These are phyloP conservation scores for Clonostachys chloroleuca DNA, from an alignment of 2,329 filamentous ascomycete species.

Conservation along the genomic window DNA sequence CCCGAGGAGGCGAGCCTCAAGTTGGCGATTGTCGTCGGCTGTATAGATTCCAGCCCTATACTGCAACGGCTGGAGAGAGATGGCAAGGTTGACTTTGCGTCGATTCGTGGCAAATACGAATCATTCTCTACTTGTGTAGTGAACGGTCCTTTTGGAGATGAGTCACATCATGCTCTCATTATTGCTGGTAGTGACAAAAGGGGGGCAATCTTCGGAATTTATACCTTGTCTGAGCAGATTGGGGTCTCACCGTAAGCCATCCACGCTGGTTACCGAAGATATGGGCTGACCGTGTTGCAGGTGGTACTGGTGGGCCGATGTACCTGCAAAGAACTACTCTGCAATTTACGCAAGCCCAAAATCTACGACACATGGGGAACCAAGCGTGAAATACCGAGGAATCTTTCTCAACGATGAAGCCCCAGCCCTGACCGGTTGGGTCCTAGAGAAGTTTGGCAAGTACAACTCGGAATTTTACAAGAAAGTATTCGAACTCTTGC, in stretches of 20 bases:
- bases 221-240: conserved; percentile 67
- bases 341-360: conserved; percentile 40
- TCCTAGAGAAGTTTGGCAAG: conserved; percentile 41
- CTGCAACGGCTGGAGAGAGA: neutral
- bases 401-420: conserved; percentile 56
- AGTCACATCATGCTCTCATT: conserved; percentile 54
- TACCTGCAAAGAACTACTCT: conserved; percentile 37
- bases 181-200: conserved; percentile 63
- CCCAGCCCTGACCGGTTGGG: conserved; percentile 47
- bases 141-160: conserved; percentile 44
- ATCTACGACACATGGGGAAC: conserved; percentile 33
- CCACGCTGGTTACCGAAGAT: too few species aligned
- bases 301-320: conserved; percentile 59
- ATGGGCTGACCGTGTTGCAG: conserved; percentile 5
- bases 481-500: conserved; percentile 58
- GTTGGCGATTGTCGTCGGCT: neutral
- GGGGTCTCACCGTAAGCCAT: conserved; percentile 26
- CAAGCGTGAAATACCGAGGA: conserved; percentile 54
- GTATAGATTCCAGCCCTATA: neutral
- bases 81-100: conserved; percentile 34
- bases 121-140: conserved; percentile 59
- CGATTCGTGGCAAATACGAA: conserved; percentile 62
- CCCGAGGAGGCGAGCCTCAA: neutral
- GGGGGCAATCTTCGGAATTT: conserved; percentile 66
- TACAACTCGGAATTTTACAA: conserved; percentile 55